phyloP scores from a whole-genome alignment of 345 rosid species.

The Populus davidiana region DNA sequence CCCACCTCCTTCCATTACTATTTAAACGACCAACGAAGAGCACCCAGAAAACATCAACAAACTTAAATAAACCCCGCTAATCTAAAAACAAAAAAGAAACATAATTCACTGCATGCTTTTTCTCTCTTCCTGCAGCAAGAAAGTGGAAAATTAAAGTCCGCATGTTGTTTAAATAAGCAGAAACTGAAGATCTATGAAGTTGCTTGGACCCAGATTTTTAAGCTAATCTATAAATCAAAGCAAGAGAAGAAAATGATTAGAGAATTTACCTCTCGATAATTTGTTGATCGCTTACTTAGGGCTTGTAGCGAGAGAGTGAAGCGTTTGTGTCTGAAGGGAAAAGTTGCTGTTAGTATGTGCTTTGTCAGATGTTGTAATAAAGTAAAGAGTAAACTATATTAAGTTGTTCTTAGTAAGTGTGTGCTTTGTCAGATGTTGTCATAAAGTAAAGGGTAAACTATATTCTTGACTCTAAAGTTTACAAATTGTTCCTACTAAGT shows the following conservation, averaged over 20 bases:
- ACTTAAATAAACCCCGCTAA: neutral
- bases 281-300: neutral
- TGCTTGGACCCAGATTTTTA: neutral
- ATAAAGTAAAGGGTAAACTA: neutral
- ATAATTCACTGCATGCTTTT: neutral
- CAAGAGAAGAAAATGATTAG: neutral
- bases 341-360: neutral
- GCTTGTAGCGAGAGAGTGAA: neutral
- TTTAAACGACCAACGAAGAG: neutral
- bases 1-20: conserved; percentile 49
- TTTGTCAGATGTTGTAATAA: neutral
- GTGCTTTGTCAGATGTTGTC: neutral
- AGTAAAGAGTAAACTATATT: neutral
- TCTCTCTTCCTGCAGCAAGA: neutral
- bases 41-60: neutral
- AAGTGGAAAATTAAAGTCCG: neutral
- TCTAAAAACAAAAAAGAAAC: neutral
- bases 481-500: neutral
- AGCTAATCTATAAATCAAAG: conserved; percentile 1
- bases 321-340: neutral
- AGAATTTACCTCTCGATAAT: neutral
- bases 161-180: neutral
- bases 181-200: neutral
- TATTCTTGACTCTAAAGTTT: neutral
- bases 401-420: neutral